phyloP scores from a whole-genome alignment of 2,329 filamentous ascomycete species.

The Geosmithia morbida region DNA sequence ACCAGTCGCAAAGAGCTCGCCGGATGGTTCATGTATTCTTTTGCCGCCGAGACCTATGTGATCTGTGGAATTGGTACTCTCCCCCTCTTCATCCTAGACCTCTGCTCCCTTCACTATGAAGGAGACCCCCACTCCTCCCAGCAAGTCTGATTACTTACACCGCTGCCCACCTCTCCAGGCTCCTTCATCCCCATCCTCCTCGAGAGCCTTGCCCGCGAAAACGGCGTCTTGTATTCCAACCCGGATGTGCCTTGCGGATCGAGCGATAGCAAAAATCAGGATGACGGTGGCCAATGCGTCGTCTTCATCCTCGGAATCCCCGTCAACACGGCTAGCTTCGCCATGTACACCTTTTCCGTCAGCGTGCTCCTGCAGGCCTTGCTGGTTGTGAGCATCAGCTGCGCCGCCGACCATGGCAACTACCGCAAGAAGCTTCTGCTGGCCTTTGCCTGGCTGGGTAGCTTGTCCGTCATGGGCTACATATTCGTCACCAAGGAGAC shows the following conservation, averaged over 20 bases:
- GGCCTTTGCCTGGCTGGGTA: constrained; percentile 70
- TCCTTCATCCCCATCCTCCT: constrained; percentile 94
- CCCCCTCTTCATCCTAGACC: constrained; percentile 6
- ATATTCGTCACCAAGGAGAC: constrained; percentile 60
- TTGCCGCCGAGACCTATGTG: constrained; percentile 92
- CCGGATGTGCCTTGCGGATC: constrained; percentile 59
- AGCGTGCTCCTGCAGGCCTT: constrained; percentile 82
- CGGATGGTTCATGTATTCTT: constrained; percentile 94
- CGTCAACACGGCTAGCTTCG: constrained; percentile 92
- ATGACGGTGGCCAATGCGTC: constrained; percentile 57
- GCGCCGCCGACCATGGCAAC: constrained; percentile 84
- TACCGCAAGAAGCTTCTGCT: constrained; percentile 83
- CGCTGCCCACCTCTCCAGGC: constrained; percentile 29
- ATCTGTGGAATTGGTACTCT: constrained; percentile 60
- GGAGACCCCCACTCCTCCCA: background rate
- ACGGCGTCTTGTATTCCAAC: constrained; percentile 74
- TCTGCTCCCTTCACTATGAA: too few relatives aligned
- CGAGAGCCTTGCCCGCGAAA: constrained; percentile 84
- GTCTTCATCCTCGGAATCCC: constrained; percentile 69
- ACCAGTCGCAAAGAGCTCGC: constrained; percentile 78
- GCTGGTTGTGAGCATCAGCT: constrained; percentile 90
- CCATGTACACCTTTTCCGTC: constrained; percentile 95
- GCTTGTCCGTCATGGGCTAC: constrained; percentile 76
- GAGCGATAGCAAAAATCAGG: constrained; percentile 37
- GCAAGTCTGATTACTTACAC: background rate